Evolutionary conservation across 2,329 filamentous ascomycete genomes (phyloP), one percentile per base, ranked within the genome.

Genomic region (Curvularia spicifera): DNA sequence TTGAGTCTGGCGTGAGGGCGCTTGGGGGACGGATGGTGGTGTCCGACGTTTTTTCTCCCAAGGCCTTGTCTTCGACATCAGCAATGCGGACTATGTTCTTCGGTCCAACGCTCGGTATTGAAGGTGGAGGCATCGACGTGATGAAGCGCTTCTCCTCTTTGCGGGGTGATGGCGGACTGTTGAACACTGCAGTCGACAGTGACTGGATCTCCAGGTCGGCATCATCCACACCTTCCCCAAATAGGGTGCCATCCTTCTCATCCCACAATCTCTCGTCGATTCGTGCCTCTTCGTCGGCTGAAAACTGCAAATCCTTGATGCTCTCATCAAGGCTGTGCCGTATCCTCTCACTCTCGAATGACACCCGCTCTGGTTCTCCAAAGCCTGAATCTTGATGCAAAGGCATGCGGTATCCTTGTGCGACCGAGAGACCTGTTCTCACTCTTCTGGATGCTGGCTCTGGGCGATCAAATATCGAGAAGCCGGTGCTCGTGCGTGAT

Each of bases 381-480:
- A 77, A 75, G 0, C 74, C 74, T 10, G 75, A 76, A 47, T 77
- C 75, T 53, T 77, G 71, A 52, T 76, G 74, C 5, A 72, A 50
- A 12, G 74, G 75, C 28, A 67, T 64, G 28, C 66, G 60, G 47
- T 74, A 70, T 31, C 62, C 54, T 51, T 65, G 63, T n/a, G 64
- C 57, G n/a, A 64, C 54, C 12, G 67, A 67, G 20, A 71, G 66
- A 0, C 66, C 66, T 4, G 63, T 67, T 9, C 53, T 56, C 3
- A 64, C 47, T 53, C 67, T 60, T 15, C 57, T 56, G 13, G 58
- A 47, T 42, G 49, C 47, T 24, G 47, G 35, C 28, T 63, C 65
- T 5, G 63, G 63, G 7, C 61, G 64, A 28, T 72, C 68, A 37
- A 68, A 67, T 9, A 70, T 66, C 1, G 63, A 71, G 35, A 70